These are phyloP conservation scores for Cystofilobasidium capitatum DNA, from an alignment of 768 basidiomycete genomes.

Conservation along the genomic window DNA sequence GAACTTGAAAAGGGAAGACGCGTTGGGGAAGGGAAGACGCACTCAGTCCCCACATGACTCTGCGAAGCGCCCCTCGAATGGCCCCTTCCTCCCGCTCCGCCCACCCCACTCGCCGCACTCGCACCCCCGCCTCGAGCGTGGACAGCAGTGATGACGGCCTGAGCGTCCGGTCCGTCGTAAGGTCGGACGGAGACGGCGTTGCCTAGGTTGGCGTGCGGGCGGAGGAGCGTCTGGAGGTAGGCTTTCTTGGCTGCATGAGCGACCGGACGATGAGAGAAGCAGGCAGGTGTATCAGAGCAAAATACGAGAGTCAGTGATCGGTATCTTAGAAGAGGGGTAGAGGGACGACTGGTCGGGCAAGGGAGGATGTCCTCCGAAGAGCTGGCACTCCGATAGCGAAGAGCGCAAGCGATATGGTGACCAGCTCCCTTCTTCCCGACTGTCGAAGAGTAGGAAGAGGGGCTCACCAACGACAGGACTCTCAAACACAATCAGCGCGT, in stretches of 20 bases:
- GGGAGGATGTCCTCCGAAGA: no score
- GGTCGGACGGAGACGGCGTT: conserved; percentile 53
- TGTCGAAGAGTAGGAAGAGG: no score
- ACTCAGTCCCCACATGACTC: conserved; percentile 5
- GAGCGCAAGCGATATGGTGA: no score
- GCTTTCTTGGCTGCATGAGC: conserved; percentile 70
- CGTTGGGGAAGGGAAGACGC: background rate
- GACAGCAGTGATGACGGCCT: conserved; percentile 42
- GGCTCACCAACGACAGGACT: conserved; percentile 80
- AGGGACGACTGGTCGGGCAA: no score
- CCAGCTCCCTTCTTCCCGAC: no score
- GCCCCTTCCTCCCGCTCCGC: background rate
- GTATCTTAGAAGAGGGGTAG: no score
- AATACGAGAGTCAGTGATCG: background rate
- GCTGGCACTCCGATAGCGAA: no score
- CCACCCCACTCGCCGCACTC: background rate
- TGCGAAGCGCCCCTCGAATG: background rate
- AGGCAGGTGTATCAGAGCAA: background rate
- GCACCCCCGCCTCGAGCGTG: conserved; percentile 9
- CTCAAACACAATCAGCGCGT: conserved; percentile 84
- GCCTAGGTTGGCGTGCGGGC: conserved; percentile 30
- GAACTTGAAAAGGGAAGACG: background rate
- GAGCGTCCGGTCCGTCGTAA: conserved; percentile 91
- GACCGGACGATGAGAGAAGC: conserved; percentile 8
- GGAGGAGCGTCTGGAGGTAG: conserved; percentile 77